Base-by-base conservation (phyloP, 768 basidiomycete species). In the Krasilnikovozyma curviuscula region DNA sequence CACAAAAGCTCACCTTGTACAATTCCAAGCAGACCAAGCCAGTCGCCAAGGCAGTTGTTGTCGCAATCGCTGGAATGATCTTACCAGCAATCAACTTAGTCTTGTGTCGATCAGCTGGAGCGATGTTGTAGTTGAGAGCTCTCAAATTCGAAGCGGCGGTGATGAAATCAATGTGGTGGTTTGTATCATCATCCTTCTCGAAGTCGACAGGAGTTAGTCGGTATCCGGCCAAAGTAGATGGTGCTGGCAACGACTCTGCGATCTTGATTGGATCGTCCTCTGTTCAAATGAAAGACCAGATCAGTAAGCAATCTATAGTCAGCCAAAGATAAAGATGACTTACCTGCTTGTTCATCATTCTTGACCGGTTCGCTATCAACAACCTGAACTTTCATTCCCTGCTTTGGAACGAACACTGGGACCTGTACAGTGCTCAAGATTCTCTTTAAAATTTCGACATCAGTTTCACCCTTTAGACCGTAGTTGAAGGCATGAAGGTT, bases 21-120 rank as follows among this genome's bases (percentile, higher is more conserved):
- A 98, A 73, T 67, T 98, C 93, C 44, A 97, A 66, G 65, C 91
- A 95, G 39, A 91, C 84, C 49, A 97, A 66, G 18, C 91, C 91
- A n/a, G 85, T 85, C 40, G 93, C 83, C 42, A 95, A 74, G 16
- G 88, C 79, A 1, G 93, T 97, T 4, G 91, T 95, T 5, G 91
- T 97, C n/a, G 89, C 91, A 60, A 97, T 95, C 19, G 93, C 93
- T 49, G 93, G 93, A 55, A 98, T 97, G 61, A 97, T 97, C 71
- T 97, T 97, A 41, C 93, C 91, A 13, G 89, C 89, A 59, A 95
- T 91, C 52, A 62, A 56, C 70, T 97, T 97, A 34, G 93, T 97
- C 44, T 78, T 73, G 67, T 97, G 89, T 44, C 78, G 74, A 65
- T 89, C 84, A 13, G 89, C 85, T 18, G 73, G 68, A 41, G 73